Evolutionary conservation across 176 grass and related monocot genomes (phyloP).

Genomic region (Oropetium thomaeum): DNA sequence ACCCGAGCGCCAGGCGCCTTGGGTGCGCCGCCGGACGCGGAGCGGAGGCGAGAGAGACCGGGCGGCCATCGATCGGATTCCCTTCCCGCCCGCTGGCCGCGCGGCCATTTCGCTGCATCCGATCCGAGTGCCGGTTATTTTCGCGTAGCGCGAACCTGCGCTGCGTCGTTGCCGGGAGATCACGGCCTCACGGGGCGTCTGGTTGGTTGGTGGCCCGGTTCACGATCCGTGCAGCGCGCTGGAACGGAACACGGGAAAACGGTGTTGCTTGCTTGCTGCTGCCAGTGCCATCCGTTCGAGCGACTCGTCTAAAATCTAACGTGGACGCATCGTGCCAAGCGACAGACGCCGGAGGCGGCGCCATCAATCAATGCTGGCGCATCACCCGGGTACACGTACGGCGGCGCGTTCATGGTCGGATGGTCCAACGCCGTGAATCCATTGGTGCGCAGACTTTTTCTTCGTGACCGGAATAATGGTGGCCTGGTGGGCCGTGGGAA

Average conservation of each 20-base stretch:
- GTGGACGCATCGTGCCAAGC: not conserved
- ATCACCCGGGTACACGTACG: not conserved
- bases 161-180: not conserved
- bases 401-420: no score
- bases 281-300: no score
- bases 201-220: no score
- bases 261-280: no score
- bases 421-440: not conserved
- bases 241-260: no score
- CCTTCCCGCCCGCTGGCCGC: not conserved
- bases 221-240: not conserved
- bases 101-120: not conserved
- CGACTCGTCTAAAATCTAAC: no score
- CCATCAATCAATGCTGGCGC: not conserved
- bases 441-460: not conserved
- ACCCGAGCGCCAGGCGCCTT: not conserved
- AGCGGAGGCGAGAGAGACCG: not conserved
- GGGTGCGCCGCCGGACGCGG: not conserved
- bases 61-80: not conserved
- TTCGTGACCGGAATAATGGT: not conserved
- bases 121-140: no score
- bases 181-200: no score
- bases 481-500: not conserved
- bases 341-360: not conserved
- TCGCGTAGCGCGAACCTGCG: no score